Conservation (phyloP, 2,329 filamentous ascomycete species). For the Phoma herbarum region DNA sequence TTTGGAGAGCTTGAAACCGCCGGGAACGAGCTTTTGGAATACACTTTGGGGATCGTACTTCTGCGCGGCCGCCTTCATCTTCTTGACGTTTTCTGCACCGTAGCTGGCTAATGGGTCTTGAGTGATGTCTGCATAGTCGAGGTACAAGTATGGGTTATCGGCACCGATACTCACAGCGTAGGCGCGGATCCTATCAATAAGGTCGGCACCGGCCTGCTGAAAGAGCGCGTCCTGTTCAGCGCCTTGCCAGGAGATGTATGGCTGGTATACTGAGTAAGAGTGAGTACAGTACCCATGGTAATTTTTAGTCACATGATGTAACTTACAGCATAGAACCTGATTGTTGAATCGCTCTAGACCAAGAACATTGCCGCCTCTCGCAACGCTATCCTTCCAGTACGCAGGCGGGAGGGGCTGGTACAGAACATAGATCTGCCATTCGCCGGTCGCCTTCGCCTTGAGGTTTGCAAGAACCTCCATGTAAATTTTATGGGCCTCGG, state of each 20-base stretch:
- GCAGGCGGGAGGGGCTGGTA: constrained; percentile 54
- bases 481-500: constrained; percentile 53
- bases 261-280: constrained; percentile 26
- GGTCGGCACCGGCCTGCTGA: constrained; percentile 27
- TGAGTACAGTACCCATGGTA: neutral
- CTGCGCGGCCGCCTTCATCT: constrained; percentile 30
- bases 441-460: constrained; percentile 38
- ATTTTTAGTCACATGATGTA: rapidly evolving
- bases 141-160: constrained; percentile 40
- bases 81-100: constrained; percentile 28
- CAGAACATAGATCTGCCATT: constrained; percentile 48
- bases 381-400: constrained; percentile 45
- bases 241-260: constrained; percentile 36
- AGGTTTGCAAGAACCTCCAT: constrained; percentile 48
- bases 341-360: constrained; percentile 44
- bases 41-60: constrained; percentile 35
- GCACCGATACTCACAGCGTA: constrained; percentile 34
- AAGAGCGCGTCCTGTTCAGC: constrained; percentile 32
- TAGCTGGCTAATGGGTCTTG: constrained; percentile 37
- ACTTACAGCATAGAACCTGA: constrained; percentile 30
- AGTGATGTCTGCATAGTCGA: constrained; percentile 44
- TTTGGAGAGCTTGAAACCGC: constrained; percentile 42
- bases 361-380: constrained; percentile 54
- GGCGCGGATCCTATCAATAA: constrained; percentile 25
- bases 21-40: constrained; percentile 39